These are phyloP conservation scores for Glycyrrhiza uralensis DNA, from an alignment of 306 rosid genomes.

Conservation along the genomic window DNA sequence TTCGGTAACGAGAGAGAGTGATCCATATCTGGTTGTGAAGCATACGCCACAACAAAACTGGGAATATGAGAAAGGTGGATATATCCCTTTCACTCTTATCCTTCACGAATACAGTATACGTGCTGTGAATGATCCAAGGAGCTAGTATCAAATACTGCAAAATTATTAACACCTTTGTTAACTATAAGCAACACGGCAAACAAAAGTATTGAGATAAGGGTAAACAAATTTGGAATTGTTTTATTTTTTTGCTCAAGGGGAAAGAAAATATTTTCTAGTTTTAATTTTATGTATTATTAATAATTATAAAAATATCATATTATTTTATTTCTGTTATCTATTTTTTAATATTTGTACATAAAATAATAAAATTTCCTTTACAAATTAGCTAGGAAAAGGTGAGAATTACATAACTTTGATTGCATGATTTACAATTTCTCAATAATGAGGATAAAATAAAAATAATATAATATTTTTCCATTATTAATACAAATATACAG, in stretches of 20 bases:
- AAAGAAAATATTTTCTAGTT: not conserved
- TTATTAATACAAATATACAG: no score
- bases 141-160: slow-evolving; percentile 36
- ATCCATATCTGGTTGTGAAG: slow-evolving; percentile 70
- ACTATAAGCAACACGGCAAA: not conserved
- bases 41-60: slow-evolving; percentile 34
- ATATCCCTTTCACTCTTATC: slow-evolving; percentile 34
- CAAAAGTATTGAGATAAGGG: not conserved
- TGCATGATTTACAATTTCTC: no score
- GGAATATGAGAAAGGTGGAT: slow-evolving; percentile 3
- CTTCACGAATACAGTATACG: slow-evolving; percentile 12
- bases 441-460: no score
- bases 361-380: no score
- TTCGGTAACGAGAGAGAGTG: slow-evolving; percentile 49
- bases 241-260: no score
- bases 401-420: no score
- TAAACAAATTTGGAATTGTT: not conserved
- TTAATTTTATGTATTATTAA: no score
- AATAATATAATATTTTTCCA: no score
- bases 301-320: no score
- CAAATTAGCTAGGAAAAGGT: no score
- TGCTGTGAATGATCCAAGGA: slow-evolving; percentile 30
- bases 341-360: no score
- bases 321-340: no score
- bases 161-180: not conserved